Conservation (phyloP, 139 green algal species). For the Micractinium sp. region DNA sequence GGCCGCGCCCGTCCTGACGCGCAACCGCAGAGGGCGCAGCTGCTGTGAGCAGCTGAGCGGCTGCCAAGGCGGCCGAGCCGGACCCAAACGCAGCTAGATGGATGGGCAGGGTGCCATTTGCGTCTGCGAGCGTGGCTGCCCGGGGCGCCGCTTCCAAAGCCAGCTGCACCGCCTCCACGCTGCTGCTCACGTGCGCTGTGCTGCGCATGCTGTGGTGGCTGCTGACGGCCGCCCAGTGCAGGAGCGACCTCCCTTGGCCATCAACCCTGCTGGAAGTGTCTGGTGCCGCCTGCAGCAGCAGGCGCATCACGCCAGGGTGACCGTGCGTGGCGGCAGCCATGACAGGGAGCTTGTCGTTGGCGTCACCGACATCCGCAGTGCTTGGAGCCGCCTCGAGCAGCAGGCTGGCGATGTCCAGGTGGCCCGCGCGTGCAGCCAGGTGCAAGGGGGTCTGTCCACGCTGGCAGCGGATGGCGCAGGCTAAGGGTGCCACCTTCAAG, state of each 20-base stretch:
- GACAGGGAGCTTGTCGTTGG: no score
- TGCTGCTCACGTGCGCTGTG: background rate
- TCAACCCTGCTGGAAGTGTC: no score
- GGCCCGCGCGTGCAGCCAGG: background rate
- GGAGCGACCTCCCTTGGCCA: background rate
- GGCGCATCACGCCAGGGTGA: background rate
- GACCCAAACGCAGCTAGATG: background rate
- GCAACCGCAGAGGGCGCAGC: no score
- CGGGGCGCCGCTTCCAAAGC: no score
- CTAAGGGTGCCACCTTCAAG: background rate
- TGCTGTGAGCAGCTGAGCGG: background rate
- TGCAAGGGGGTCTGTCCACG: background rate
- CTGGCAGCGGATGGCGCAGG: background rate
- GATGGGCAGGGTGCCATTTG: background rate
- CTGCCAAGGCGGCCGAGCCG: no score
- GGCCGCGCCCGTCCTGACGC: background rate
- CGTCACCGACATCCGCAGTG: background rate
- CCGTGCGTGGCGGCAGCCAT: background rate
- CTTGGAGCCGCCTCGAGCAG: background rate
- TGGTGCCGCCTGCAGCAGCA: background rate
- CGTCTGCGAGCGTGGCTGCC: no score
- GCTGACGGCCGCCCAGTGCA: background rate
- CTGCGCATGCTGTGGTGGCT: no score
- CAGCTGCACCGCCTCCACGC: background rate
- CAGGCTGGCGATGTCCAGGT: background rate